Evolutionary conservation across 176 grass and related monocot genomes (phyloP).

Genomic region (Oryza meyeriana): DNA sequence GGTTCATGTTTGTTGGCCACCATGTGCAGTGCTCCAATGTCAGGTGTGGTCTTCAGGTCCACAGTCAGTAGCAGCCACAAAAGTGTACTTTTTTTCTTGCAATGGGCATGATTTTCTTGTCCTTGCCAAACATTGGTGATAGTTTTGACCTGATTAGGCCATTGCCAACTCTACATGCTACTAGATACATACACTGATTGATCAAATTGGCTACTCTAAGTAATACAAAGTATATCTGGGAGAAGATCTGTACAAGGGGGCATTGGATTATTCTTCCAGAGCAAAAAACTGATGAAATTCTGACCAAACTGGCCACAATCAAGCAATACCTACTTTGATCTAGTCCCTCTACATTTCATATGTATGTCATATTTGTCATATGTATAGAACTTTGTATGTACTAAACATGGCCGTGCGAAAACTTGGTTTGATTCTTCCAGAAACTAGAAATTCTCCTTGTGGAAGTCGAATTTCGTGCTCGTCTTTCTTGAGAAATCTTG

Average conservation of each 20-base stretch:
- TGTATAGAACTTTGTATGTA: conserved; percentile 31
- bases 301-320: conserved; percentile 26
- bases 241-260: conserved; percentile 31
- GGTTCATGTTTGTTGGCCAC: conserved; percentile 23
- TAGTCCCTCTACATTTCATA: conserved; percentile 29
- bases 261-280: conserved; percentile 40
- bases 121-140: conserved; percentile 10
- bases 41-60: not conserved
- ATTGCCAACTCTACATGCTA: conserved; percentile 27
- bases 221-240: conserved; percentile 15
- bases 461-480: conserved; percentile 81
- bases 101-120: conserved; percentile 23
- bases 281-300: conserved; percentile 35
- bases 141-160: conserved; percentile 28
- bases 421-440: not conserved
- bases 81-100: conserved; percentile 18
- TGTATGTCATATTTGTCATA: conserved; percentile 11
- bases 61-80: conserved; percentile 9
- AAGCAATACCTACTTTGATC: conserved; percentile 45
- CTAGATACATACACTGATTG: not conserved
- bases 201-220: conserved; percentile 18
- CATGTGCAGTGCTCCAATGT: conserved; percentile 28
- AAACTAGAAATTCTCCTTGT: conserved; percentile 90
- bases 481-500: conserved; percentile 80
- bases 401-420: conserved; percentile 11